These are phyloP conservation scores for Vitis vinifera DNA, from an alignment of 164 flowering plant species.

Conservation along the genomic window DNA sequence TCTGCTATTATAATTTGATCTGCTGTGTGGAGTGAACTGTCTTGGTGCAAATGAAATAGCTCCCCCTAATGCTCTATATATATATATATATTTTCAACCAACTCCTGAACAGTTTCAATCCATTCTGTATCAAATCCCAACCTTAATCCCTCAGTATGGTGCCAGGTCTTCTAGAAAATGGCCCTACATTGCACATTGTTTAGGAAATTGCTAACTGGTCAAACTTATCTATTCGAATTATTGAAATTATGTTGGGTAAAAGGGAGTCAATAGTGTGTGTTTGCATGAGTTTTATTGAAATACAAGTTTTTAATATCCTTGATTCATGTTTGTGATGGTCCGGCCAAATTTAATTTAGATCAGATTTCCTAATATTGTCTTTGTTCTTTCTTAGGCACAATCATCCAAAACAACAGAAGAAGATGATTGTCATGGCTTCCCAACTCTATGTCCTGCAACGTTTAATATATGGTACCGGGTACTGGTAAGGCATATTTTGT, in stretches of 20 bases:
- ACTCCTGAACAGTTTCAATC: too few species aligned
- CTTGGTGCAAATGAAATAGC: too few species aligned
- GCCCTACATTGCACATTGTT: not conserved
- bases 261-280: not conserved
- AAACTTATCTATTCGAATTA: not conserved
- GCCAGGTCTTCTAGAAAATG: too few species aligned
- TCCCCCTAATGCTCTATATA: too few species aligned
- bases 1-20: too few species aligned
- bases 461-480: slow-evolving; percentile 71
- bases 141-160: too few species aligned
- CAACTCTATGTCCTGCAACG: slow-evolving; percentile 59
- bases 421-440: slow-evolving; percentile 48
- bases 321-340: not conserved
- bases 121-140: too few species aligned
- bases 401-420: slow-evolving; percentile 22
- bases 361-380: not conserved
- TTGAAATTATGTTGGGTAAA: not conserved
- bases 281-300: not conserved
- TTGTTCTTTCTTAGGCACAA: slow-evolving; percentile 39
- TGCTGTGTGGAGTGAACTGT: too few species aligned
- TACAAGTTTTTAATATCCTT: not conserved
- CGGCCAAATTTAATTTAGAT: not conserved
- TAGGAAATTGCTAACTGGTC: not conserved
- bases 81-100: too few species aligned
- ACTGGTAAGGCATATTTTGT: slow-evolving; percentile 44